These are phyloP conservation scores for Pecoramyces ruminantium DNA, from an alignment of 192 early-diverging fungal genomes.

Conservation along the genomic window DNA sequence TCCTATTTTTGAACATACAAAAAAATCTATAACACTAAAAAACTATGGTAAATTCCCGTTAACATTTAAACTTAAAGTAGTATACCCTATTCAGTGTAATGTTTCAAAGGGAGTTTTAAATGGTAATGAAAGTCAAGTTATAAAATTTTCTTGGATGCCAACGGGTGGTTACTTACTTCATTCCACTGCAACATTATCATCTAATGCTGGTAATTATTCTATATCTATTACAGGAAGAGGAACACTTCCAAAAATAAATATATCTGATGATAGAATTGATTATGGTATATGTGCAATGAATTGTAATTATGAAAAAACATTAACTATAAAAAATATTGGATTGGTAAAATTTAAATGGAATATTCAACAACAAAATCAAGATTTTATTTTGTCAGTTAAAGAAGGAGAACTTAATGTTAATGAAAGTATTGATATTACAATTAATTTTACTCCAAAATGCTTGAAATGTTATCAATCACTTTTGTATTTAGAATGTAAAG, in stretches of 20 bases:
- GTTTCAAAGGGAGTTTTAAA: constrained; percentile 17
- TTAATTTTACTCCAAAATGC: constrained; percentile 24
- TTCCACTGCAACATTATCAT: constrained; percentile 25
- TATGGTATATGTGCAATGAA: constrained; percentile 44
- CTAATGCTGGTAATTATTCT: constrained; percentile 39
- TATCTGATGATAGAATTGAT: constrained; percentile 31
- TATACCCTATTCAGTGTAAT: constrained; percentile 34
- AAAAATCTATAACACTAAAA: constrained; percentile 20
- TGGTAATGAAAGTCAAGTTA: constrained; percentile 19
- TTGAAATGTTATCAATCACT: constrained; percentile 22
- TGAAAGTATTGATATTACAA: constrained; percentile 19
- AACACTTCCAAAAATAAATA: constrained; percentile 30
- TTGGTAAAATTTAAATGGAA: constrained; percentile 33
- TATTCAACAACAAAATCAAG: constrained; percentile 27
- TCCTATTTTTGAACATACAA: constrained; percentile 40
- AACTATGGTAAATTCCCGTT: constrained; percentile 41
- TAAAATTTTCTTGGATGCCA: constrained; percentile 34
- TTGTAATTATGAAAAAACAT: constrained; percentile 22
- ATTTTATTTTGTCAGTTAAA: constrained; percentile 15
- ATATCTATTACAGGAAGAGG: constrained; percentile 34
- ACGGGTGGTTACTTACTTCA: constrained; percentile 43
- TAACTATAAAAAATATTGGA: constrained; percentile 31
- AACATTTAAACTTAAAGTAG: constrained; percentile 21
- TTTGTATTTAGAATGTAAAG: constrained; percentile 41
- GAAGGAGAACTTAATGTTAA: constrained; percentile 22